Evolutionary conservation across 139 green algal genomes (phyloP).

Genomic region (Penium margaritaceum): DNA sequence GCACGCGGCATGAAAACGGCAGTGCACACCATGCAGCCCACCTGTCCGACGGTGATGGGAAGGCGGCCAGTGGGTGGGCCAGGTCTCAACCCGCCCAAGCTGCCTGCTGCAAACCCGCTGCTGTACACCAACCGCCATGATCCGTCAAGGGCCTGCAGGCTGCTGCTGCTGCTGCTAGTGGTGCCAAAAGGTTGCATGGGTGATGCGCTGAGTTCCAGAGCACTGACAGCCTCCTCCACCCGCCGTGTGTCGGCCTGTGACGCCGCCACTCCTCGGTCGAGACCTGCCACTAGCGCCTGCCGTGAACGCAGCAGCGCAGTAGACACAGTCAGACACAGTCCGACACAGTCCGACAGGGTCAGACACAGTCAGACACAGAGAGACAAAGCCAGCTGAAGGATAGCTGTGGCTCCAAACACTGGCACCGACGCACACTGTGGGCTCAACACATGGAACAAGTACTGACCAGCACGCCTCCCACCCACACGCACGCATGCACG

Average conservation of each 20-base stretch:
- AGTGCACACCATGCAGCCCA: not conserved
- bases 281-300: conserved; percentile 18
- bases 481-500: too few species aligned
- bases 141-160: conserved; percentile 11
- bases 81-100: conserved; percentile 26
- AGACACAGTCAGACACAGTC: too few species aligned
- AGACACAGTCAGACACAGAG: too few species aligned
- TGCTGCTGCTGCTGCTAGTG: not conserved
- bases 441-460: too few species aligned
- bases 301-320: too few species aligned
- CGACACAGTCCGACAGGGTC: too few species aligned
- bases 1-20: too few species aligned
- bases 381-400: too few species aligned
- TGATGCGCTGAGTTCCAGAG: conserved; percentile 7
- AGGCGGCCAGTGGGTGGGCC: conserved; percentile 22
- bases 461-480: too few species aligned
- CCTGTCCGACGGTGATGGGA: conserved; percentile 35
- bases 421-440: too few species aligned
- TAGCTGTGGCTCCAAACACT: too few species aligned
- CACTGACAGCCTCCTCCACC: conserved; percentile 16
- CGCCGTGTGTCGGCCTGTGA: not conserved
- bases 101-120: conserved; percentile 38
- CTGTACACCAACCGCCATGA: conserved; percentile 35
- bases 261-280: conserved; percentile 29
- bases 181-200: not conserved